Evolutionary conservation across 148 eudicot genomes (phyloP), one percentile per base, ranked within the genome.

Genomic region (Fagopyrum homotropicum): DNA sequence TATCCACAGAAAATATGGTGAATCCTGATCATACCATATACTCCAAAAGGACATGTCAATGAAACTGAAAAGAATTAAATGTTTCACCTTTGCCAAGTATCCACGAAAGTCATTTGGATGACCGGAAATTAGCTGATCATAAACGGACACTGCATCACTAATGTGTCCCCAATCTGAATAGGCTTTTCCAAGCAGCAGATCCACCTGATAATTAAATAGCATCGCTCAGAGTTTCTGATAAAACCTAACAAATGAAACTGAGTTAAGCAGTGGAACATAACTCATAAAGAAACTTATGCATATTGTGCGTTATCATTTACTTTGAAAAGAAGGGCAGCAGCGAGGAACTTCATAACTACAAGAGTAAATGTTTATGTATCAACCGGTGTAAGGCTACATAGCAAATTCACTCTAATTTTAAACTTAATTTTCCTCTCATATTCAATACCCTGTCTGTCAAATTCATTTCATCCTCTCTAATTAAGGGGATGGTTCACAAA

Each of bases 121-220:
- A 81, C 72, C 82, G 69, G 96, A 83, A 75, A 95, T 95, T 79
- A 95, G 88, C 75, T 84, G 88, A 86, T 95, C 96, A 77, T 95
- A 95, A 35, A 95, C 90, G 75, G 93, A 76, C 59, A 90, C 81
- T 30, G 99, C 99, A 84, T 95, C 99, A 70, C 93, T 89, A 60
- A 92, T 75, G 76, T 92, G 97, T 69, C 99, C 97, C 99, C 99
- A 92, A 66, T 90, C 97, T 59, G 99, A 84, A 83, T 95, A 95
- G 50, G 96, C 99, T 84, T 95, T 95, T 70, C 99, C 99, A 68
- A 95, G 96, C 78, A 95, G 88, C 85, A 95, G 80, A 56, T 90
- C 96, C 73, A 95, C 91, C 99, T 95, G 89, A 78, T 77, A 81
- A 72, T 15, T 17, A 8, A 45, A 46, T 14, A 60, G 66, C 73